Evolutionary conservation across 306 rosid species (phyloP).

Genomic region (Malus asiatica): DNA sequence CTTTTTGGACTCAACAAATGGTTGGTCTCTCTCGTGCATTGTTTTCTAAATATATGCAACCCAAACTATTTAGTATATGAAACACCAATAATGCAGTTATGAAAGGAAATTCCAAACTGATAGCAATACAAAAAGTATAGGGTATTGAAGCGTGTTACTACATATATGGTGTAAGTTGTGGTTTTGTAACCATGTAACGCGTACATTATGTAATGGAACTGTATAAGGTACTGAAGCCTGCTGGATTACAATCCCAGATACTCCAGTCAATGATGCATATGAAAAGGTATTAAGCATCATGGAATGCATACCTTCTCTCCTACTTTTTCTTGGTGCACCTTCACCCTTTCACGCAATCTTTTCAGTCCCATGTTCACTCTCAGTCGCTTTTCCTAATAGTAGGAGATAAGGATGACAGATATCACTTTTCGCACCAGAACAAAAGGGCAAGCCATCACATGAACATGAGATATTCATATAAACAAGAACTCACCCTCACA

Average conservation of each 20-base stretch:
- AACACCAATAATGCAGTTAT: background rate
- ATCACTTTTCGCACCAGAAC: background rate
- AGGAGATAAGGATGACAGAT: background rate
- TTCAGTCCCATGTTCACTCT: constrained; percentile 90
- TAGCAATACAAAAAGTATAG: background rate
- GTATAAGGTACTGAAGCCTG: background rate
- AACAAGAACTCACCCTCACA: constrained; percentile 61
- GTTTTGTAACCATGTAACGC: too few species aligned
- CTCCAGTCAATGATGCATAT: background rate
- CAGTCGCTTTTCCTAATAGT: constrained; percentile 71
- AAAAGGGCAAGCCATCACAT: background rate
- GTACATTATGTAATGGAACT: too few species aligned
- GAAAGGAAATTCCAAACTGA: background rate
- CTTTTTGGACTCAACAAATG: background rate
- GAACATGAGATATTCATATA: constrained; percentile 2
- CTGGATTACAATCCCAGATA: background rate
- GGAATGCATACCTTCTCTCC: constrained; percentile 61
- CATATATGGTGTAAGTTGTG: background rate
- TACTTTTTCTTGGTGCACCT: constrained; percentile 90
- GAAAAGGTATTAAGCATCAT: background rate
- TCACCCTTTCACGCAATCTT: constrained; percentile 87
- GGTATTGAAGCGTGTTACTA: background rate
- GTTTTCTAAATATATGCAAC: background rate
- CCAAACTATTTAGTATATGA: background rate
- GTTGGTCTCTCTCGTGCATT: background rate